phyloP scores from a whole-genome alignment of 1,139 yeast species.

The Pneumocystis jirovecii region DNA sequence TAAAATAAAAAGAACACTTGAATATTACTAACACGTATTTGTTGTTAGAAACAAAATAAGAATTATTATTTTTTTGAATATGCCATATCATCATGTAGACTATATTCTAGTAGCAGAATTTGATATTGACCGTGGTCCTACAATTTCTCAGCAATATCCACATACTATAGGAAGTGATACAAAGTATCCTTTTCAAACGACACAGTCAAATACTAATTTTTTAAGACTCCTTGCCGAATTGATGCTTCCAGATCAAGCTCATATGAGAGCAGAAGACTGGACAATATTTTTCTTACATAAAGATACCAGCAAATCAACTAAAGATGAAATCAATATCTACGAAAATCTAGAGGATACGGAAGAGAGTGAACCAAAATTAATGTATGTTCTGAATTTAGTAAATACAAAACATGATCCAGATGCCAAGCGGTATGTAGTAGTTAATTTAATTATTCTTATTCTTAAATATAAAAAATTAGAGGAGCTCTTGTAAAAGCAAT shows the following conservation, averaged over 20 bases:
- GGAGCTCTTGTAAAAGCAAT: constrained; percentile 45
- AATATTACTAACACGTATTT: background rate
- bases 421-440: constrained; percentile 23
- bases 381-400: constrained; percentile 43
- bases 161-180: constrained; percentile 33
- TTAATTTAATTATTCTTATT: background rate
- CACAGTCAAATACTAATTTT: background rate
- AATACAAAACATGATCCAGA: constrained; percentile 34
- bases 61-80: background rate
- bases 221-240: constrained; percentile 29
- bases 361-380: constrained; percentile 28
- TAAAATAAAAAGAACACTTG: background rate
- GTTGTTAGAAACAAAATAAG: background rate
- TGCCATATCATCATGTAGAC: constrained; percentile 18
- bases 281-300: constrained; percentile 40
- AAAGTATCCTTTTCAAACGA: constrained; percentile 14
- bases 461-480: constrained; percentile 18
- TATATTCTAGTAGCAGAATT: constrained; percentile 37
- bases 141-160: constrained; percentile 40
- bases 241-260: constrained; percentile 54
- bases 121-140: constrained; percentile 50
- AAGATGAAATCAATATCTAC: constrained; percentile 10
- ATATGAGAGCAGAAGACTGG: constrained; percentile 45
- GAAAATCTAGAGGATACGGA: constrained; percentile 19
- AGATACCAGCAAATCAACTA: constrained; percentile 4